Conservation (phyloP, 805 yeast species). For the Yarrowia alimentaria region DNA sequence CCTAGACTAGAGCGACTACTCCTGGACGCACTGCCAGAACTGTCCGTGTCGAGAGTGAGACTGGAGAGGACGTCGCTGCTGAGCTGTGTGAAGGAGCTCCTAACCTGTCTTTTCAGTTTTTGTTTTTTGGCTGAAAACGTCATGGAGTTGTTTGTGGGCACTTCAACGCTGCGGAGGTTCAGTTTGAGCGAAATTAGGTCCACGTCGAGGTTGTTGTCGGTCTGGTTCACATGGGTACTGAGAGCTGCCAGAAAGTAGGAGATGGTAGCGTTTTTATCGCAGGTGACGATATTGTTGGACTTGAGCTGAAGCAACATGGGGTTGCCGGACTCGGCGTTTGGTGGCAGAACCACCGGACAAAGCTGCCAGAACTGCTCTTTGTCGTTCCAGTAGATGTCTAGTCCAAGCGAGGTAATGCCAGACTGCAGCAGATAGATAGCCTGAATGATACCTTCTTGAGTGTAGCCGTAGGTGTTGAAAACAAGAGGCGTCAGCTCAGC, state of each 20-base stretch:
- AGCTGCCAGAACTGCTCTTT: conserved; percentile 48
- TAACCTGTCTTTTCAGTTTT: conserved; percentile 1
- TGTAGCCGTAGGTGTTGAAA: conserved; percentile 39
- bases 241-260: conserved; percentile 32
- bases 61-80: too few relatives aligned
- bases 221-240: conserved; percentile 40
- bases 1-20: too few relatives aligned
- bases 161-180: conserved; percentile 35
- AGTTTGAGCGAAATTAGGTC: conserved; percentile 44
- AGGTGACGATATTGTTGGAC: not conserved
- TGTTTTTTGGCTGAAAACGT: too few relatives aligned
- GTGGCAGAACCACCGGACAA: conserved; percentile 46
- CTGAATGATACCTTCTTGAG: conserved; percentile 33
- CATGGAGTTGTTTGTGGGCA: not conserved
- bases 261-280: conserved; percentile 13
- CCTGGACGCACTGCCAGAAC: too few relatives aligned
- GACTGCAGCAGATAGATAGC: conserved; percentile 35
- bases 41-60: too few relatives aligned
- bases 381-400: conserved; percentile 56
- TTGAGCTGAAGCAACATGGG: not conserved
- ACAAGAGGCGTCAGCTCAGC: conserved; percentile 38
- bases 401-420: conserved; percentile 42
- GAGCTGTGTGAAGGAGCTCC: too few relatives aligned
- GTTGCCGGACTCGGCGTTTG: not conserved
- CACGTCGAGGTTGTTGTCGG: conserved; percentile 50